A percentile compares a stretch with the other conserved stretches of the same genome.
These are phyloP conservation scores for Moricandia moricandioides DNA, from an alignment of 345 rosid species.

Conservation along the genomic window DNA sequence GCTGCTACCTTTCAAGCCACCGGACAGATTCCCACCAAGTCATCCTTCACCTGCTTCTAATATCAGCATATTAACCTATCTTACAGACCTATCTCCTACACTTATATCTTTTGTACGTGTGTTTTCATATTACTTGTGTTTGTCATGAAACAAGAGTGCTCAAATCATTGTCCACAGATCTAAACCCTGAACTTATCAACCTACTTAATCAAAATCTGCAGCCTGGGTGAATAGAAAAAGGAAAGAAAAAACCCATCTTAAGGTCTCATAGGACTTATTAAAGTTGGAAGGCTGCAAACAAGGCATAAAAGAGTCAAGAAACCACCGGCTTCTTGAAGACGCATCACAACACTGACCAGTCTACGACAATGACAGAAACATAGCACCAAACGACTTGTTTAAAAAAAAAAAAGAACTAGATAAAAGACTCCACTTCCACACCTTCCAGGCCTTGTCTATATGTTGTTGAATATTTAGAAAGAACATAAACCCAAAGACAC, in stretches of 20 bases:
- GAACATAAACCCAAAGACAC: conserved; percentile 14
- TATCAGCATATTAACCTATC: not conserved
- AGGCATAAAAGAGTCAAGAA: conserved; percentile 6
- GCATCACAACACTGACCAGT: conserved; percentile 22
- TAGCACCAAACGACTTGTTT: conserved; percentile 16
- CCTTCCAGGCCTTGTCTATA: conserved; percentile 11
- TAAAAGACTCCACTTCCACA: conserved; percentile 2
- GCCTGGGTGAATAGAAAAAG: not conserved
- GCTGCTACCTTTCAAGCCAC: conserved; percentile 76
- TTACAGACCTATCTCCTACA: not conserved
- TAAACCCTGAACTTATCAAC: not conserved
- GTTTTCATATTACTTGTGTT: conserved; percentile 1
- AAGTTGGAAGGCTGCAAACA: conserved; percentile 11
- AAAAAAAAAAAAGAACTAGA: not conserved
- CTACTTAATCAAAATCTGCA: conserved; percentile 4
- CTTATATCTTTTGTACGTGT: not conserved
- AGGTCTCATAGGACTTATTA: conserved; percentile 15
- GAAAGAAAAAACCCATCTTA: not conserved
- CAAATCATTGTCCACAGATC: not conserved
- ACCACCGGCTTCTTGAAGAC: conserved; percentile 18
- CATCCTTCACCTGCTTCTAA: conserved; percentile 61
- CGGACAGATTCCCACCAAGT: conserved; percentile 61
- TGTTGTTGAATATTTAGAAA: not conserved
- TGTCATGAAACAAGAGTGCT: conserved; percentile 5
- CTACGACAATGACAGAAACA: conserved; percentile 11